Evolutionary conservation across 176 grass and related monocot species (phyloP).

Genomic region (Themeda triandra): DNA sequence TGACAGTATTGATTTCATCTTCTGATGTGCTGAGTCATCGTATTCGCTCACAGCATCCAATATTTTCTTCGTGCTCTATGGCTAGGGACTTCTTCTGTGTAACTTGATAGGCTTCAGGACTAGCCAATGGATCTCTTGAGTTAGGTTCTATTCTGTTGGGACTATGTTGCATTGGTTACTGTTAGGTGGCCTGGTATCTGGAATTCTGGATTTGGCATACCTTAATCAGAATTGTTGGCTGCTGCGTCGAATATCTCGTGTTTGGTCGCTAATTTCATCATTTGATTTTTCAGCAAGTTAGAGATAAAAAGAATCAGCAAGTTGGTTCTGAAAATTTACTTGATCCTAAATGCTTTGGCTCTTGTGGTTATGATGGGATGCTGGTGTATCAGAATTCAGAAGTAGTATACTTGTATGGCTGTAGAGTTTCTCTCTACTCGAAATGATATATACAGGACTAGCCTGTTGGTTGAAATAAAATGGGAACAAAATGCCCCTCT

Average conservation of each 20-base stretch:
- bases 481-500: background rate
- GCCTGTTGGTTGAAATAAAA: background rate
- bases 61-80: background rate
- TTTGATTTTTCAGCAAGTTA: background rate
- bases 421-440: background rate
- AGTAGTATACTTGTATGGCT: background rate
- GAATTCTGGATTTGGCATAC: constrained; percentile 1
- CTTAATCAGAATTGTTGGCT: background rate
- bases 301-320: background rate
- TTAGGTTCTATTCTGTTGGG: background rate
- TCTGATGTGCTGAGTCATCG: background rate
- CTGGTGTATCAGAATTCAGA: constrained; percentile 2
- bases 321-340: background rate
- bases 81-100: background rate
- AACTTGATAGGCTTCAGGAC: background rate
- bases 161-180: background rate
- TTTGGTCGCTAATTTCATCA: background rate
- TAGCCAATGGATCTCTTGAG: background rate
- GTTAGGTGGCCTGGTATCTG: background rate
- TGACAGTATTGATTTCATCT: background rate
- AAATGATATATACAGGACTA: background rate
- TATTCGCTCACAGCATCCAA: background rate
- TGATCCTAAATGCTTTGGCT: background rate
- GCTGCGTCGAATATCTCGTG: background rate
- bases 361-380: background rate